A percentile compares a stretch with the other conserved stretches of the same genome.
phyloP scores from a whole-genome alignment of 1,284 basidiomycete species.

The Pholiota adiposa region DNA sequence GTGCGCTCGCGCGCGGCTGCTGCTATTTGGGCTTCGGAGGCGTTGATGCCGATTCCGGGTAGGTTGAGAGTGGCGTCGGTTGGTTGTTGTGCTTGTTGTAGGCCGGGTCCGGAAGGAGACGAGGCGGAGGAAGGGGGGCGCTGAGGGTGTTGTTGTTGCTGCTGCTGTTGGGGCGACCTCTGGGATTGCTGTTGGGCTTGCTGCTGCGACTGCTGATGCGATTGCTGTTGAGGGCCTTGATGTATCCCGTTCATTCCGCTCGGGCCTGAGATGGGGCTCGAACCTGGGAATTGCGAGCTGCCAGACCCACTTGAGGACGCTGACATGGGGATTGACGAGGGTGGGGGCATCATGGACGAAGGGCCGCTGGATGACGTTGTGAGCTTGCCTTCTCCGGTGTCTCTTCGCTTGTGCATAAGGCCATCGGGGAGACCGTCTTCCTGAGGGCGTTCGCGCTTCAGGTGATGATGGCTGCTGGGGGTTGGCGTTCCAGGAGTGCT shows the following conservation, averaged over 20 bases:
- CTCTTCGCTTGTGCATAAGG: constrained; percentile 59
- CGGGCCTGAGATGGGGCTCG: neutral
- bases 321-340: constrained; percentile 24
- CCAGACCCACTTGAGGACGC: constrained; percentile 7
- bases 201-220: constrained; percentile 2
- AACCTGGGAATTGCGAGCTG: constrained; percentile 1
- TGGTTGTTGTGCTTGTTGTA: constrained; percentile 12
- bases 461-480: constrained; percentile 21
- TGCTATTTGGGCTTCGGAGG: constrained; percentile 34
- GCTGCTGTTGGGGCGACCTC: constrained; percentile 8
- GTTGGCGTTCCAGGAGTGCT: constrained; percentile 10
- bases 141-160: constrained; percentile 19
- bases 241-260: neutral
- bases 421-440: constrained; percentile 47
- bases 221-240: neutral
- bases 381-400: constrained; percentile 66
- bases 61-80: constrained; percentile 13
- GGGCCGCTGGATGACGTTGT: constrained; percentile 18
- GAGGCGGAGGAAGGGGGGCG: constrained; percentile 12
- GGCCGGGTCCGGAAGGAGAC: constrained; percentile 2
- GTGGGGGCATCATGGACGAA: constrained; percentile 38
- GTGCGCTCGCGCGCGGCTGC: constrained; percentile 43
- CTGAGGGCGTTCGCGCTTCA: constrained; percentile 63
- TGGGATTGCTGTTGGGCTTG: constrained; percentile 8
- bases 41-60: constrained; percentile 26